A percentile compares a stretch with the other conserved stretches of the same genome.
Conservation (phyloP, 73 alveolate genomes). For the Stentor roeselii region DNA sequence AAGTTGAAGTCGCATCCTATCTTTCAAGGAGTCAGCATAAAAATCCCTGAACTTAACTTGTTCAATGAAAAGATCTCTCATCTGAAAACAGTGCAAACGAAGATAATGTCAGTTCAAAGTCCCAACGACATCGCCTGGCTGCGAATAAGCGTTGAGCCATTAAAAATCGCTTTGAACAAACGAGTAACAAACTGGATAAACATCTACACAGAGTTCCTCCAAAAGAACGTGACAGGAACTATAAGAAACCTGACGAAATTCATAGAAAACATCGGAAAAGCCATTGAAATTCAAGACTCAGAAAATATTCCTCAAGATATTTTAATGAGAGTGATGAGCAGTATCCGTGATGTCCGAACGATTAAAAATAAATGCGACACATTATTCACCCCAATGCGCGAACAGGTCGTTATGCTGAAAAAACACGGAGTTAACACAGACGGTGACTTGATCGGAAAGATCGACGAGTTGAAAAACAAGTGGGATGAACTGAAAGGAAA, state of each 20-base stretch:
- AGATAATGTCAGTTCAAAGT: slow-evolving; percentile 84
- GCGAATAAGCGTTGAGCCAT: slow-evolving; percentile 88
- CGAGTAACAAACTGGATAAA: slow-evolving; percentile 86
- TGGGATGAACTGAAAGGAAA: slow-evolving; percentile 93
- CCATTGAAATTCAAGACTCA: slow-evolving; percentile 70
- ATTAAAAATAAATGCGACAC: slow-evolving; percentile 73
- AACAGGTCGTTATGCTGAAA: slow-evolving; percentile 68
- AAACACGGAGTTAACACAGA: slow-evolving; percentile 79
- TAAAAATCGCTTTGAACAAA: slow-evolving; percentile 79
- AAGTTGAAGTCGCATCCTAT: slow-evolving; percentile 85
- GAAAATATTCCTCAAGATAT: slow-evolving; percentile 49
- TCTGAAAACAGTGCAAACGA: slow-evolving; percentile 75
- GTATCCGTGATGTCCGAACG: slow-evolving; percentile 89
- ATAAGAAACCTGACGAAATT: slow-evolving; percentile 79
- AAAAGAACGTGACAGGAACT: slow-evolving; percentile 74
- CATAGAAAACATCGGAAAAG: slow-evolving; percentile 87
- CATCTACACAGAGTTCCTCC: slow-evolving; percentile 86
- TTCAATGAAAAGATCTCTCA: slow-evolving; percentile 94
- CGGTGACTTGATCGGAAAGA: slow-evolving; percentile 45
- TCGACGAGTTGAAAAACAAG: slow-evolving; percentile 77
- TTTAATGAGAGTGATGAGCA: slow-evolving; percentile 75
- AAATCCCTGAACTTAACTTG: slow-evolving; percentile 84
- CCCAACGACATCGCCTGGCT: slow-evolving; percentile 95
- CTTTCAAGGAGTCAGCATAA: slow-evolving; percentile 78
- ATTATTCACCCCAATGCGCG: slow-evolving; percentile 77